A percentile compares a stretch with the other conserved stretches of the same genome.
Conservation (phyloP, 192 early-diverging fungal species). For the Coemansia sp. region DNA sequence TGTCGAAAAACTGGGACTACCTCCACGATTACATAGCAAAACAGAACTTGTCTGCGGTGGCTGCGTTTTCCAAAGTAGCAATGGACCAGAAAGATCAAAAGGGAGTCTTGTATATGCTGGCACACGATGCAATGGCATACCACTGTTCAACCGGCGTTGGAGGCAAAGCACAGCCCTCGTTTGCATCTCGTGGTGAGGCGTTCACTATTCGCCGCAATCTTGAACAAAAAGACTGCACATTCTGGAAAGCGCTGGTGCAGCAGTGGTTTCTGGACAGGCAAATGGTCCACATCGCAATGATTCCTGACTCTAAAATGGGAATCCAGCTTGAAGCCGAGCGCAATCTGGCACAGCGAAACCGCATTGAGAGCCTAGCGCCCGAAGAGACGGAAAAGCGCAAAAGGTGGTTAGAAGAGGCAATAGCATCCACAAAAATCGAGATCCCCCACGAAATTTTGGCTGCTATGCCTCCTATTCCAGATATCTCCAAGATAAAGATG, state of each 20-base stretch:
- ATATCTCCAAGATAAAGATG: conserved; percentile 45
- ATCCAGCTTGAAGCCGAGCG: conserved; percentile 53
- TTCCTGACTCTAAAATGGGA: conserved; percentile 41
- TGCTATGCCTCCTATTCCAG: conserved; percentile 69
- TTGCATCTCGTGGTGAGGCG: conserved; percentile 59
- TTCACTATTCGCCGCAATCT: conserved; percentile 55
- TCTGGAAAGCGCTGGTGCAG: conserved; percentile 45
- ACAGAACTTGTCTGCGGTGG: conserved; percentile 56
- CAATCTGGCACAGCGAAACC: conserved; percentile 41
- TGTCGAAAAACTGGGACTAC: conserved; percentile 30
- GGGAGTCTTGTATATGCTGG: conserved; percentile 39
- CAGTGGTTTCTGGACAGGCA: conserved; percentile 41
- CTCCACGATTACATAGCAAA: conserved; percentile 48
- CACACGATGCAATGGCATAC: conserved; percentile 57
- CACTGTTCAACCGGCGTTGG: conserved; percentile 33
- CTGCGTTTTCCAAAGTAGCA: conserved; percentile 63
- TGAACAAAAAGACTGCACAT: conserved; percentile 23
- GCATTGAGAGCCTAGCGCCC: conserved; percentile 32
- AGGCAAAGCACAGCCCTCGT: conserved; percentile 29
- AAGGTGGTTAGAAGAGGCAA: conserved; percentile 42
- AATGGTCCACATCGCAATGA: conserved; percentile 43
- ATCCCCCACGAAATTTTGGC: conserved; percentile 62
- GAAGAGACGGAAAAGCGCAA: conserved; percentile 30
- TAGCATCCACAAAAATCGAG: conserved; percentile 39
- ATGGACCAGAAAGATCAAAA: conserved; percentile 30